These are phyloP conservation scores for Martensiomyces pterosporus DNA, from an alignment of 192 early-diverging fungal species.

Conservation along the genomic window DNA sequence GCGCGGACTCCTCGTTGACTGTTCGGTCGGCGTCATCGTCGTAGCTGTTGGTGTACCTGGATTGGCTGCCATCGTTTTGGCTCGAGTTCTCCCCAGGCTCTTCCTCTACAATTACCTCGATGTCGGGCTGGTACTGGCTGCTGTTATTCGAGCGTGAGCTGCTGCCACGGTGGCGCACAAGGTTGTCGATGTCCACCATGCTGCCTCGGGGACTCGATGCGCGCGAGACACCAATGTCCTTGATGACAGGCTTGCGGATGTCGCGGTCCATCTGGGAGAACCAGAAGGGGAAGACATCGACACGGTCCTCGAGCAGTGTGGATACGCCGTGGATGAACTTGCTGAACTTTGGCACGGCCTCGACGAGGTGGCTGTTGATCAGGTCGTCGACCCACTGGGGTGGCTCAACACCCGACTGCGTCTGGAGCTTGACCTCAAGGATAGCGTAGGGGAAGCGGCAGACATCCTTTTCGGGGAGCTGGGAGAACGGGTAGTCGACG, in stretches of 20 bases:
- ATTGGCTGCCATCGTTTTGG: conserved; percentile 26
- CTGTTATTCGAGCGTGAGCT: conserved; percentile 31
- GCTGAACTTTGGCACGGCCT: conserved; percentile 94
- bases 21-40: conserved; percentile 3
- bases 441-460: conserved; percentile 92
- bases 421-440: conserved; percentile 96
- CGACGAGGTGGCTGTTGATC: conserved; percentile 83
- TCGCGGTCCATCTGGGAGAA: conserved; percentile 90
- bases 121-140: conserved; percentile 17
- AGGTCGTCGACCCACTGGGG: conserved; percentile 94
- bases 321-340: conserved; percentile 96
- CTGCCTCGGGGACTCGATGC: conserved; percentile 40
- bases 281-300: conserved; percentile 91
- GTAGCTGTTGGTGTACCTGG: conserved; percentile 24
- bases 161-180: conserved; percentile 17
- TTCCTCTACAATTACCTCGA: conserved; percentile 33
- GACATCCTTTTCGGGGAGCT: conserved; percentile 75
- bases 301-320: conserved; percentile 74
- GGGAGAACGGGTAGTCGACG: conserved; percentile 71
- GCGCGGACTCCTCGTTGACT: conserved; percentile 21
- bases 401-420: conserved; percentile 81
- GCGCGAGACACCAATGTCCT: conserved; percentile 51
- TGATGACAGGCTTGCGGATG: conserved; percentile 76
- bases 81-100: conserved; percentile 36
- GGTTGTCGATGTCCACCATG: conserved; percentile 28